Evolutionary conservation across 257 asterid species (phyloP), one percentile per base, ranked within the genome.

Genomic region (Solanum lignicaule): DNA sequence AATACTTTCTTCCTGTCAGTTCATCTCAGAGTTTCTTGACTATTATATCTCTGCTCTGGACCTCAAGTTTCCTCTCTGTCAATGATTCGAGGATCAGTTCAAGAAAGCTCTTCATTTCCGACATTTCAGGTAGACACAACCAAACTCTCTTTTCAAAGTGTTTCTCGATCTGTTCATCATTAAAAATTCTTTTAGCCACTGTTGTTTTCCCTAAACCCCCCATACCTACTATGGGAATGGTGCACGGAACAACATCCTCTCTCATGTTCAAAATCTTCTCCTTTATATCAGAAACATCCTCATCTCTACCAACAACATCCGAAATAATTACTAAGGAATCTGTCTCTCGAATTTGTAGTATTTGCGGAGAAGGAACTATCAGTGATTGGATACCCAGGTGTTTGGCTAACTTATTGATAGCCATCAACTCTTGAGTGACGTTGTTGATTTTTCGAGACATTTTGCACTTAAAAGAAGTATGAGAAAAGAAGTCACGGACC

Each of bases 91-190:
- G 65, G n/a, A 55, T 3, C 9, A 18, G 10, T 55, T 55, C 65
- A 55, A 20, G 65, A 55, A 55, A 55, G 25, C n/a, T 55, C 65
- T 20, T 55, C 10, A 6, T 55, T 18, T 18, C 25, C 0, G 9
- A 7, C 65, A 55, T 55, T 20, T 55, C 65, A 55, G 65, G 65
- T 55, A 20, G 65, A 20, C 65, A 55, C 25, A 55, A 7, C 65
- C 18, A 90, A 21, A 90, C 65, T 18, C 81, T 86, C 62, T 86
- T 66, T 83, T 90, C 89, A 62, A 88, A 90, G 4, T 83, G 15
- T 36, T 35, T 9, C 83, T 55, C 4, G n/a, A 90, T 82, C 25
- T 43, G 36, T 25, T 55, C 79, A 88, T 86, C 86, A n/a, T 74
- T 86, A 11, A 79, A 90, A 2, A 83, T 52, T 14, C 9, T 27